Percentiles rank a stretch among this genome's conserved stretches.
Evolutionary conservation across 768 basidiomycete genomes (phyloP).

Genomic region (Phaffia australis): DNA sequence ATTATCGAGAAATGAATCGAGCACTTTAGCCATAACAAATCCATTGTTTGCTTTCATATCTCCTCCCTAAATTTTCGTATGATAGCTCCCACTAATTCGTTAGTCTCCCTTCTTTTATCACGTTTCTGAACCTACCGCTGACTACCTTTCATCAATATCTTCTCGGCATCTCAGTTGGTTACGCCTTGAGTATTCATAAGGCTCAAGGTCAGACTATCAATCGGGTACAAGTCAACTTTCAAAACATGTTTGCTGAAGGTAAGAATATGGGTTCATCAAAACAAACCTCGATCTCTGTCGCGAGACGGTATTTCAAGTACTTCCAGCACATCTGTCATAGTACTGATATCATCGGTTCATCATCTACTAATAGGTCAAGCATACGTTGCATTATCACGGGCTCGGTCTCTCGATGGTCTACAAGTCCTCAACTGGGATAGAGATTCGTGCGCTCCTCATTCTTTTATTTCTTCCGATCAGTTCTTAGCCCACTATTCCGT

Average conservation of each 20-base stretch:
- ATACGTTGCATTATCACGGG: conserved; percentile 25
- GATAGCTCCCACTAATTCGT: conserved; percentile 65
- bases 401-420: conserved; percentile 16
- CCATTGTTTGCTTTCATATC: too few species aligned
- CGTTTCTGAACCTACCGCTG: conserved; percentile 6
- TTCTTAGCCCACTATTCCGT: too few species aligned
- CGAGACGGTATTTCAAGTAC: too few species aligned
- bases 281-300: too few species aligned
- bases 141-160: conserved; percentile 14
- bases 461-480: too few species aligned
- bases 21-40: conserved; percentile 38
- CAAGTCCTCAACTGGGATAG: conserved; percentile 26
- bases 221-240: conserved; percentile 85
- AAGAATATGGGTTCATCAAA: too few species aligned
- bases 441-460: too few species aligned
- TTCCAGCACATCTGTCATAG: too few species aligned
- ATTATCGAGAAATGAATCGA: conserved; percentile 41
- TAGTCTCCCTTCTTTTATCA: not conserved
- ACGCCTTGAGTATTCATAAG: conserved; percentile 60
- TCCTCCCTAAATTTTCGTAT: too few species aligned
- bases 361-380: conserved; percentile 1
- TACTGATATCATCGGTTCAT: too few species aligned
- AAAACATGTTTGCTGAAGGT: conserved; percentile 64
- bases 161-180: not conserved
- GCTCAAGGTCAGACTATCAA: conserved; percentile 94